Evolutionary conservation across 129 eudicot genomes (phyloP).

Genomic region (Flaveria ramosissima): DNA sequence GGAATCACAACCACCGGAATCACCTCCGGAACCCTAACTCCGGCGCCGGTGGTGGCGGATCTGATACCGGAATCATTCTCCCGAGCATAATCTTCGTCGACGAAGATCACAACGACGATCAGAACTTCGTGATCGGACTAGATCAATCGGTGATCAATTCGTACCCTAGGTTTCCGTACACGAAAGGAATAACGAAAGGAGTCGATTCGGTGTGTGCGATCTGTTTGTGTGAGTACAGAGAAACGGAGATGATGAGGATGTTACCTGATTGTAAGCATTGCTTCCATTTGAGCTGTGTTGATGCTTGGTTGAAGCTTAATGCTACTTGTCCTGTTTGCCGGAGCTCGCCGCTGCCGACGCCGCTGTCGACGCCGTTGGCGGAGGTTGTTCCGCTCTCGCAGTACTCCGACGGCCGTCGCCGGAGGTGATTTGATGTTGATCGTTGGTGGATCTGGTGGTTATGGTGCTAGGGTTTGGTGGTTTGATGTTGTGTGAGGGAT

Average conservation of each 20-base stretch:
- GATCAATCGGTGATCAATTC: conserved; percentile 69
- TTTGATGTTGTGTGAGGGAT: neutral
- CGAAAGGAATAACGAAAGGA: conserved; percentile 29
- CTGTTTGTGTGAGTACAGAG: conserved; percentile 77
- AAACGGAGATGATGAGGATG: conserved; percentile 83
- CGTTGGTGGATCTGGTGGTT: conserved; percentile 2
- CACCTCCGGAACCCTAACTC: conserved; percentile 32
- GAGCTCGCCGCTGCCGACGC: conserved; percentile 89
- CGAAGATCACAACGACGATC: conserved; percentile 50
- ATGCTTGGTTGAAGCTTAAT: conserved; percentile 83
- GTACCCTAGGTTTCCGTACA: conserved; percentile 65
- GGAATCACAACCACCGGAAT: neutral
- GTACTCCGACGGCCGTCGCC: conserved; percentile 66
- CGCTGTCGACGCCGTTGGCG: conserved; percentile 77
- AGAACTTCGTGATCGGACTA: conserved; percentile 58
- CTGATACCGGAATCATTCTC: conserved; percentile 48
- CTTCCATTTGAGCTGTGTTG: conserved; percentile 70
- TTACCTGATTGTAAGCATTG: conserved; percentile 81
- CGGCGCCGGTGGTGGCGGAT: neutral
- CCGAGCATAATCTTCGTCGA: conserved; percentile 81
- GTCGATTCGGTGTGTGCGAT: conserved; percentile 61
- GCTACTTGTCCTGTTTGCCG: conserved; percentile 89
- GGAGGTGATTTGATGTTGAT: conserved; percentile 32
- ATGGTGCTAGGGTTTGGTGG: conserved; percentile 2
- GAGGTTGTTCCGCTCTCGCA: conserved; percentile 90